These are phyloP conservation scores for Elongisporangium senticosum DNA, from an alignment of 352 stramenopile genomes.

Conservation along the genomic window DNA sequence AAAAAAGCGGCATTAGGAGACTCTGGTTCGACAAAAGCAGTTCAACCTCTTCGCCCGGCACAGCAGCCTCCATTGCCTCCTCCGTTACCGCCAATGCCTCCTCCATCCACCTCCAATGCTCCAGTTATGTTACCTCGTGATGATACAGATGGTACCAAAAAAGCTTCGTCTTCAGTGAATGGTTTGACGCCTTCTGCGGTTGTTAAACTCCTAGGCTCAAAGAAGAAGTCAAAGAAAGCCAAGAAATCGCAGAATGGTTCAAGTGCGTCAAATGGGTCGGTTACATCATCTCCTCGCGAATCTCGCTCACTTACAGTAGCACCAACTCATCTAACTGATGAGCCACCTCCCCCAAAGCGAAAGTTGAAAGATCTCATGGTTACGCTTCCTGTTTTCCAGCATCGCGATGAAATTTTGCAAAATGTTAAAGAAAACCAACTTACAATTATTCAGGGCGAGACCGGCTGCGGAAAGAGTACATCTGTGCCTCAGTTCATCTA, in stretches of 20 bases:
- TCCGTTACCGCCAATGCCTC: background rate
- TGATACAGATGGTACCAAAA: constrained; percentile 6
- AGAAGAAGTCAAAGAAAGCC: constrained; percentile 15
- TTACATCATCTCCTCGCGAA: background rate
- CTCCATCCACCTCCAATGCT: constrained; percentile 4
- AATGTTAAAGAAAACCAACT: constrained; percentile 81
- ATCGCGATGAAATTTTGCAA: constrained; percentile 82
- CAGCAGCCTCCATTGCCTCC: constrained; percentile 12
- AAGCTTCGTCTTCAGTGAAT: constrained; percentile 14
- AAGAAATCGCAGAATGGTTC: constrained; percentile 6
- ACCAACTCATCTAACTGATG: background rate
- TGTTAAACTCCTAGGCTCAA: constrained; percentile 25
- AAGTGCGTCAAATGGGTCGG: background rate
- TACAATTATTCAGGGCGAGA: constrained; percentile 92
- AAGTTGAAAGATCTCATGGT: constrained; percentile 42
- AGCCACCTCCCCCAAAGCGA: background rate
- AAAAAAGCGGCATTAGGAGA: background rate
- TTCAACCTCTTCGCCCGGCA: background rate
- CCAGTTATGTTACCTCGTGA: background rate
- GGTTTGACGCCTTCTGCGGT: constrained; percentile 36
- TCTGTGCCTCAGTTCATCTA: constrained; percentile 93
- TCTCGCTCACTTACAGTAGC: background rate
- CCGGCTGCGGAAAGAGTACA: constrained; percentile 96
- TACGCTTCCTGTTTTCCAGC: constrained; percentile 82
- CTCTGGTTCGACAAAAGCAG: background rate